Percentiles rank a stretch among this genome's conserved stretches.
These are phyloP conservation scores for Verticillium zaregamsianum DNA, from an alignment of 2,329 filamentous ascomycete genomes.

Conservation along the genomic window DNA sequence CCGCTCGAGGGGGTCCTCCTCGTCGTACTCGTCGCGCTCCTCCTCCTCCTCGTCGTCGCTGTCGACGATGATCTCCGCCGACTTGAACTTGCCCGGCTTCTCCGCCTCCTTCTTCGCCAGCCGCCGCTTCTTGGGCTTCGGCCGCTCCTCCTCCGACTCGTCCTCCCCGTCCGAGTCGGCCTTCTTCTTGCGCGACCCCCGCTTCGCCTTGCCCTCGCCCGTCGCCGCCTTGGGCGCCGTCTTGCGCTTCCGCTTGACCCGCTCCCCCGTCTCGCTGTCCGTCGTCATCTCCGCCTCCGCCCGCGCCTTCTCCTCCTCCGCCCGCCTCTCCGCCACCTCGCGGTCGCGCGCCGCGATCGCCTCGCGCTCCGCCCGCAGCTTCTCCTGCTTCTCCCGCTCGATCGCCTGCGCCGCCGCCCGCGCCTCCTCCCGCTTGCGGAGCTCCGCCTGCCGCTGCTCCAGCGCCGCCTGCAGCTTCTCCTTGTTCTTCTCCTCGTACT, in stretches of 20 bases:
- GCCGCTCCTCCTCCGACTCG: slow-evolving; percentile 44
- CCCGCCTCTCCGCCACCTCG: slow-evolving; percentile 64
- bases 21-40: slow-evolving; percentile 30
- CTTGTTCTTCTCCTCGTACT: slow-evolving; percentile 92
- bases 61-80: slow-evolving; percentile 76
- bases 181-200: slow-evolving; percentile 57
- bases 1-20: slow-evolving; percentile 39
- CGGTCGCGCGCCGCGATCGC: slow-evolving; percentile 74
- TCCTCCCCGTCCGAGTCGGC: slow-evolving; percentile 34
- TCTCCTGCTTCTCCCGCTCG: slow-evolving; percentile 70
- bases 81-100: slow-evolving; percentile 68
- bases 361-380: slow-evolving; percentile 82
- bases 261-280: slow-evolving; percentile 78
- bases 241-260: slow-evolving; percentile 73
- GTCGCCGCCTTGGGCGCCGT: slow-evolving; percentile 28
- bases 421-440: slow-evolving; percentile 73
- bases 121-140: slow-evolving; percentile 59
- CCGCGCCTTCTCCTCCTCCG: slow-evolving; percentile 64
- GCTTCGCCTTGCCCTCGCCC: slow-evolving; percentile 39
- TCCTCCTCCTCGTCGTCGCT: slow-evolving; percentile 43
- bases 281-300: slow-evolving; percentile 77
- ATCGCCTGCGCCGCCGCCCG: slow-evolving; percentile 62
- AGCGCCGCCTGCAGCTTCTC: slow-evolving; percentile 80
- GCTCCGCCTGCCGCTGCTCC: slow-evolving; percentile 74
- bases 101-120: slow-evolving; percentile 46